phyloP scores from a whole-genome alignment of 2,329 filamentous ascomycete species.

The Pyrenochaeta sp. region DNA sequence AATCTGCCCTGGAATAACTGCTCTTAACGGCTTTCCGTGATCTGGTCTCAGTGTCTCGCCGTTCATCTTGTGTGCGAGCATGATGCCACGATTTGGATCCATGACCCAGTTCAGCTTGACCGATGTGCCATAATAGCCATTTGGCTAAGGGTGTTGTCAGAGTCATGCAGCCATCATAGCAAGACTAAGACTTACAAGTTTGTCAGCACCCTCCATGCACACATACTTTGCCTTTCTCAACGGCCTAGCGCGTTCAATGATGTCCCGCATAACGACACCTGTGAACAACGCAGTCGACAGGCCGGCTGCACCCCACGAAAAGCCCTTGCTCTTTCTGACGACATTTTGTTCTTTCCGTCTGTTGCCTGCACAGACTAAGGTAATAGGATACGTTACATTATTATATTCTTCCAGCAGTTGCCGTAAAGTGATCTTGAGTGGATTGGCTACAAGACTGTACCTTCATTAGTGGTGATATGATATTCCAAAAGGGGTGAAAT shows the following conservation, averaged over 20 bases:
- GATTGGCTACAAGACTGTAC: slow-evolving; percentile 74
- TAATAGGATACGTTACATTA: slow-evolving; percentile 85
- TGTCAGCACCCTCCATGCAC: slow-evolving; percentile 91
- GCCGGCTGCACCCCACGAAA: slow-evolving; percentile 91
- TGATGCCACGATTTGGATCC: slow-evolving; percentile 82
- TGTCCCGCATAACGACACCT: slow-evolving; percentile 76
- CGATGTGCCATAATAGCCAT: slow-evolving; percentile 88
- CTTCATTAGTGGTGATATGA: slow-evolving; percentile 4
- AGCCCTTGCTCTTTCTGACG: slow-evolving; percentile 89
- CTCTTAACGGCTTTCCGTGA: slow-evolving; percentile 83
- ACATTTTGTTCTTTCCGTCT: slow-evolving; percentile 92
- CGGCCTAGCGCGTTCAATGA: slow-evolving; percentile 74
- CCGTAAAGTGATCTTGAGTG: slow-evolving; percentile 74
- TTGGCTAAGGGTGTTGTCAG: slow-evolving; percentile 64
- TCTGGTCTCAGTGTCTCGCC: slow-evolving; percentile 81
- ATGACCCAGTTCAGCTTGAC: slow-evolving; percentile 88
- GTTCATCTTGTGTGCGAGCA: slow-evolving; percentile 92
- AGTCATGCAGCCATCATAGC: neutral
- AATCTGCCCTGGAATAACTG: slow-evolving; percentile 89
- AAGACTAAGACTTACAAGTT: slow-evolving; percentile 60
- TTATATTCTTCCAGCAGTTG: slow-evolving; percentile 79
- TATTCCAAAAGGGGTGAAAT: neutral
- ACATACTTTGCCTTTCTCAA: slow-evolving; percentile 78
- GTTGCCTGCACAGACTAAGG: slow-evolving; percentile 91
- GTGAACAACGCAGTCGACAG: slow-evolving; percentile 90